Evolutionary conservation across 805 yeast genomes (phyloP).

Genomic region (Saccharomycopsis capsularis): DNA sequence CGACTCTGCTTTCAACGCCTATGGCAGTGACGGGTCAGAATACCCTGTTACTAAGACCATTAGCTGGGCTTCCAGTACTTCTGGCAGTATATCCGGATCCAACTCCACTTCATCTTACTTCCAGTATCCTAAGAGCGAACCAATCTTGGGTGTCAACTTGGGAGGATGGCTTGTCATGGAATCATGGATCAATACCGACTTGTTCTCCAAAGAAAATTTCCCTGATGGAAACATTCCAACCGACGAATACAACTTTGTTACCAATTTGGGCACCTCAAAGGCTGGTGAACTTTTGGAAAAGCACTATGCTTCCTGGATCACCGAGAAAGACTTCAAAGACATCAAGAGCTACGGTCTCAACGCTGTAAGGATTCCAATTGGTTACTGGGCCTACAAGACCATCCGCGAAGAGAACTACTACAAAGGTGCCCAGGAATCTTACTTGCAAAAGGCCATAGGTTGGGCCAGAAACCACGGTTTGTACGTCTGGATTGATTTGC

Average conservation of each 20-base stretch:
- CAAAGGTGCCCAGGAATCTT: conserved; percentile 50
- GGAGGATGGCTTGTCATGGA: conserved; percentile 74
- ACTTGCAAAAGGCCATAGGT: conserved; percentile 54
- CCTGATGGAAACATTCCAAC: conserved; percentile 40
- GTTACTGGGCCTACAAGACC: conserved; percentile 59
- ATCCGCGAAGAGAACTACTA: conserved; percentile 53
- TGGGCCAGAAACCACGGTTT: conserved; percentile 63
- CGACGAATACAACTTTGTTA: conserved; percentile 54
- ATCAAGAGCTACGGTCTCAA: conserved; percentile 52
- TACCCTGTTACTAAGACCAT: no score
- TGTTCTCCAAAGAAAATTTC: conserved; percentile 38
- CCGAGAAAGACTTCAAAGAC: conserved; percentile 48
- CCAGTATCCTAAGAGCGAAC: conserved; percentile 6
- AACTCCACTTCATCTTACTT: conserved; percentile 5
- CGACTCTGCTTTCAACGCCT: no score
- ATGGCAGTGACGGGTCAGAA: no score
- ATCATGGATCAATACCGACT: conserved; percentile 62
- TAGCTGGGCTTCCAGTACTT: no score
- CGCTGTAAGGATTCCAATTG: conserved; percentile 68
- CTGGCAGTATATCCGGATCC: no score
- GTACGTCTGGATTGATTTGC: conserved; percentile 69
- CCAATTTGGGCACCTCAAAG: conserved; percentile 40
- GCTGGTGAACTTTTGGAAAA: conserved; percentile 36
- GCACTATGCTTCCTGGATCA: conserved; percentile 56
- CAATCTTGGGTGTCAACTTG: conserved; percentile 40